Evolutionary conservation across 768 basidiomycete species (phyloP).

Genomic region (Chalciporus chontae): DNA sequence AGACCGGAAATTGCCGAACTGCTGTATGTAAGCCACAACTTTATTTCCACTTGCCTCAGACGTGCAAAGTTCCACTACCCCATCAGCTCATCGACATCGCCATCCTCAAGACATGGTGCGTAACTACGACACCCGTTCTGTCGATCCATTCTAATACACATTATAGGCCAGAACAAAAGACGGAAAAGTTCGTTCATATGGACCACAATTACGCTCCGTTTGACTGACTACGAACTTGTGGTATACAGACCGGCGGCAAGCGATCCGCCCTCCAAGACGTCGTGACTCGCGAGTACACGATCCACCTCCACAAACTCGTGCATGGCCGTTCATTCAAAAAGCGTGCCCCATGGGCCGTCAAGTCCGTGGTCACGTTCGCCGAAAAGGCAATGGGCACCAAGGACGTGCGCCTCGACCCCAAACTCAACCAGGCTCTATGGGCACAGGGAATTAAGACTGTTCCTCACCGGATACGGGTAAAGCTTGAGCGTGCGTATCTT

Average conservation of each 20-base stretch:
- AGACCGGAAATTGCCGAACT: constrained; percentile 34
- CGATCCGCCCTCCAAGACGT: constrained; percentile 98
- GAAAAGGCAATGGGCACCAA: constrained; percentile 93
- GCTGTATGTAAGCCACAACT: constrained; percentile 55
- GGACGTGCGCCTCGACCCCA: constrained; percentile 93
- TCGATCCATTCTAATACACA: constrained; percentile 10
- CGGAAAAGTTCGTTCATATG: constrained; percentile 23
- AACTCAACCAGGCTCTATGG: constrained; percentile 96
- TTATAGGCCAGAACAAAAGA: constrained; percentile 41
- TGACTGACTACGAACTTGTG: constrained; percentile 1
- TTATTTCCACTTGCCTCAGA: constrained; percentile 43
- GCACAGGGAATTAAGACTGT: constrained; percentile 90
- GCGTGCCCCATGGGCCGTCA: constrained; percentile 95
- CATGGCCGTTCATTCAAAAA: constrained; percentile 96
- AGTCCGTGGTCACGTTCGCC: constrained; percentile 90
- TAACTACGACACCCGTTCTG: constrained; percentile 4
- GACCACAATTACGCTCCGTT: constrained; percentile 19
- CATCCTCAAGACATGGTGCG: constrained; percentile 71
- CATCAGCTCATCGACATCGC: constrained; percentile 51
- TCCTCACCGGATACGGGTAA: constrained; percentile 87
- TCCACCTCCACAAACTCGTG: constrained; percentile 94
- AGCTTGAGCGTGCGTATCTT: constrained; percentile 78
- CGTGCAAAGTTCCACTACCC: constrained; percentile 30
- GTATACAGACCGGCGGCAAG: constrained; percentile 69
- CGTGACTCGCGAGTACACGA: constrained; percentile 98